These are phyloP conservation scores for Terfezia boudieri DNA, from an alignment of 495 filamentous ascomycete species.

Conservation along the genomic window DNA sequence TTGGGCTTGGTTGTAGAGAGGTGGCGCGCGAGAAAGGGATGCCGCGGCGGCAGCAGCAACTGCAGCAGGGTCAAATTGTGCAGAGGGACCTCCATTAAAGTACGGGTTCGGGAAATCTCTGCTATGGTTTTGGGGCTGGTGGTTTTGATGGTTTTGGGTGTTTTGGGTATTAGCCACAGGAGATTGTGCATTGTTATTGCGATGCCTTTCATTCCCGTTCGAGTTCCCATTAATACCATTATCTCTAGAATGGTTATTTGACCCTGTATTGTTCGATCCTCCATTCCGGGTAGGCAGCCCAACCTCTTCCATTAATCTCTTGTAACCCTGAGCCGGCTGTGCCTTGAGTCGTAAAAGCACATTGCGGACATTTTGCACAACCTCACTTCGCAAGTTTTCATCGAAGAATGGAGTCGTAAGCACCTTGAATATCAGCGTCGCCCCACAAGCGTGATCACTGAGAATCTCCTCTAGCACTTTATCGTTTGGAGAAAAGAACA, in stretches of 20 bases:
- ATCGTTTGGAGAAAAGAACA: constrained; percentile 87
- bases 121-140: constrained; percentile 2
- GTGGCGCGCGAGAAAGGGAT: constrained; percentile 8
- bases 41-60: constrained; percentile 5
- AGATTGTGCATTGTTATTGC: constrained; percentile 6
- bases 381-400: constrained; percentile 64
- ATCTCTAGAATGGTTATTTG: background rate
- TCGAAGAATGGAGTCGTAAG: constrained; percentile 96
- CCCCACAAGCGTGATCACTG: constrained; percentile 74
- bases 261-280: constrained; percentile 2
- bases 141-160: constrained; percentile 8
- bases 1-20: constrained; percentile 6
- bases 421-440: constrained; percentile 94
- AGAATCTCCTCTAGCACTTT: constrained; percentile 76
- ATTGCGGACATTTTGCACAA: constrained; percentile 74
- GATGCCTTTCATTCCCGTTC: background rate
- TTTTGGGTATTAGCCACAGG: constrained; percentile 4
- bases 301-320: constrained; percentile 95
- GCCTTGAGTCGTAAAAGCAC: constrained; percentile 80
- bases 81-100: constrained; percentile 8
- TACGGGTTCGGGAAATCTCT: constrained; percentile 3
- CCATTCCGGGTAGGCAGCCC: constrained; percentile 42
- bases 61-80: constrained; percentile 11
- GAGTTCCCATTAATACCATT: background rate
- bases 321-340: constrained; percentile 85